Conservation (phyloP, 2,329 filamentous ascomycete species). For the Aspergillus vadensis region DNA sequence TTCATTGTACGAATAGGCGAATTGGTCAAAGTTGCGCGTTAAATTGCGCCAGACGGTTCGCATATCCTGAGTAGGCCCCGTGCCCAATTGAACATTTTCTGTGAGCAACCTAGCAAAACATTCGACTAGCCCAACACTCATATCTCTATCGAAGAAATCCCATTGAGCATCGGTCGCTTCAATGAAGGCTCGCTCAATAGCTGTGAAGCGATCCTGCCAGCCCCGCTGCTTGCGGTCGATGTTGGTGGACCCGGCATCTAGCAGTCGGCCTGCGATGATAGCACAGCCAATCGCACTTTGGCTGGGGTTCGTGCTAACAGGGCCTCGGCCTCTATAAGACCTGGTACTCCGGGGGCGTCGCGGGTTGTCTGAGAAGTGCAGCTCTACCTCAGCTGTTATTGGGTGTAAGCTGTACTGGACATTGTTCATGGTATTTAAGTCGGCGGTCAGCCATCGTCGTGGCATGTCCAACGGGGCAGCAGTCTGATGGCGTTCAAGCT, state of each 20-base stretch:
- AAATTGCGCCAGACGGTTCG: constrained; percentile 28
- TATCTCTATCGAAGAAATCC: constrained; percentile 20
- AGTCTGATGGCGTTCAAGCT: constrained; percentile 34
- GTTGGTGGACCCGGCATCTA: constrained; percentile 39
- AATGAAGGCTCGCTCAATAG: constrained; percentile 29
- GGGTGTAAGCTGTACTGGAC: constrained; percentile 20
- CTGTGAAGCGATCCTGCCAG: constrained; percentile 20
- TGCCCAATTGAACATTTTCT: too few species aligned
- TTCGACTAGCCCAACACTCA: too few species aligned
- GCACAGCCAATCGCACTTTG: constrained; percentile 35
- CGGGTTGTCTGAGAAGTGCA: constrained; percentile 12
- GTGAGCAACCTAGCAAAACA: too few species aligned
- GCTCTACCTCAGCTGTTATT: constrained; percentile 20
- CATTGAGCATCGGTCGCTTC: constrained; percentile 33
- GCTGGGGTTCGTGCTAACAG: constrained; percentile 22
- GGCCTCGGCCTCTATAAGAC: constrained; percentile 35
- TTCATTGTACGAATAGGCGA: constrained; percentile 25
- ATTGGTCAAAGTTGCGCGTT: constrained; percentile 32
- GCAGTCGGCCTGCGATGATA: constrained; percentile 40
- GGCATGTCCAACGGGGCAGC: constrained; percentile 18
- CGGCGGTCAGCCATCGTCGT: constrained; percentile 18
- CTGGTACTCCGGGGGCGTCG: too few species aligned
- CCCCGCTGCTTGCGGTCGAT: constrained; percentile 27
- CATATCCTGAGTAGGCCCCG: not conserved
- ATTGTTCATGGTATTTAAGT: constrained; percentile 17